These are phyloP conservation scores for Chenopodium suecicum DNA, from an alignment of 148 eudicot species.

Conservation along the genomic window DNA sequence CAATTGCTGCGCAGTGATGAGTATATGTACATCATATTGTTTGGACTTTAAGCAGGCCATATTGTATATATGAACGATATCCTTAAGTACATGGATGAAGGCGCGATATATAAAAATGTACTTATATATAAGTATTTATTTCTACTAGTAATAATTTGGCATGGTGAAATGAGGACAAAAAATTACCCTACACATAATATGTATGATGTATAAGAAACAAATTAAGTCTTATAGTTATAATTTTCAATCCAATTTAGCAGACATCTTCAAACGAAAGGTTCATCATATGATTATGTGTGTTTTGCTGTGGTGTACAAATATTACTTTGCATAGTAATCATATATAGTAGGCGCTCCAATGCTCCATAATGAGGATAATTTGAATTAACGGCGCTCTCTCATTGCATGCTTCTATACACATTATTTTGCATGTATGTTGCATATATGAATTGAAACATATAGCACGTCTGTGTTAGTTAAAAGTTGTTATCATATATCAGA, in stretches of 20 bases:
- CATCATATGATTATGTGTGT: background rate
- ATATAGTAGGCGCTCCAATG: background rate
- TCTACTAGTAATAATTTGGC: background rate
- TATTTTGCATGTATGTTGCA: too few species aligned
- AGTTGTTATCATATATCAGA: too few species aligned
- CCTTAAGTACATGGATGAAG: background rate
- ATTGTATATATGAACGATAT: too few species aligned
- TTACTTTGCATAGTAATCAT: conserved; percentile 3
- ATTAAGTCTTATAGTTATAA: background rate
- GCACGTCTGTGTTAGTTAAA: too few species aligned
- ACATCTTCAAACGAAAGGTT: conserved; percentile 5
- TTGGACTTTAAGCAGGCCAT: background rate
- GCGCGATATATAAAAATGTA: background rate
- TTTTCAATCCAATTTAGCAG: background rate
- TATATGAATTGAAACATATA: too few species aligned
- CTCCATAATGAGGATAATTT: background rate
- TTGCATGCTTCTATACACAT: too few species aligned
- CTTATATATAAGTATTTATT: too few species aligned
- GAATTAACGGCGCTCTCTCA: background rate
- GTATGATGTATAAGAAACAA: background rate
- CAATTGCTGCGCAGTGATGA: too few species aligned
- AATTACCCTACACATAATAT: background rate
- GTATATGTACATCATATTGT: too few species aligned
- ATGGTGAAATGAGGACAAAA: background rate
- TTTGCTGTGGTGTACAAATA: background rate